Base-by-base conservation (phyloP, 1,139 yeast genomes). In the Suhomyces terraborum region DNA sequence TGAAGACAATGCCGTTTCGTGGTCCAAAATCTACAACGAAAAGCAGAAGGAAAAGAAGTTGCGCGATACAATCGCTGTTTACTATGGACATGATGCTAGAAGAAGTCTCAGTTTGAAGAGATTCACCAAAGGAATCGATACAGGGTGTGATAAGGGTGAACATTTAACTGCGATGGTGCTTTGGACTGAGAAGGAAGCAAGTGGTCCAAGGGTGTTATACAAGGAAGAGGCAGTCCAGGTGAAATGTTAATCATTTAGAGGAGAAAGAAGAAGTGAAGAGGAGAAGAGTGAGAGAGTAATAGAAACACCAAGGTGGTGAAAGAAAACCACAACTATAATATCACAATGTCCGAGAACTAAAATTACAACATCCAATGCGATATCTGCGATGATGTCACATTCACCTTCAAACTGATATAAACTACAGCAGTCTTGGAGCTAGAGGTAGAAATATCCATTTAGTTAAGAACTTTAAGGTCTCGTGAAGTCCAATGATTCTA, bases 61-160 rank as follows among this genome's bases (percentile, higher is more conserved):
- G 28, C 56, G 62, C 1, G 64, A 74, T 22, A 42, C 57, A 5
- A 37, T 48, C 29, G 76, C 78, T n/a, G 91, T 88, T 1, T 81
- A 79, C 54, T 91, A 91, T 58, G 98, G 98, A 1, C 98, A 91
- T 57, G 95, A 87, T 59, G 95, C 97, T 4, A 73, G 80, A 42
- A 68, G 82, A 43, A 96, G 97, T 0, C 73, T 91, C 35, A 80
- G 77, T 43, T 51, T 84, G 38, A 75, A 77, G 49, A 74, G 77
- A 46, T 88, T 70, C 60, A 73, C 95, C 4, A 80, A 77, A 53
- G 98, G 97, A 0, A 65, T 91, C 30, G 98, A 91, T 58, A 70
- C 88, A 8, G 87, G 87, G 2, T 91, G 98, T 64, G 86, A 81
- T 48, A 75, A 77, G 46, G 97, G 96, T 3, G 84, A 80, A 8